Conservation (phyloP, 1,284 basidiomycete genomes). For the Moniliella sp. region DNA sequence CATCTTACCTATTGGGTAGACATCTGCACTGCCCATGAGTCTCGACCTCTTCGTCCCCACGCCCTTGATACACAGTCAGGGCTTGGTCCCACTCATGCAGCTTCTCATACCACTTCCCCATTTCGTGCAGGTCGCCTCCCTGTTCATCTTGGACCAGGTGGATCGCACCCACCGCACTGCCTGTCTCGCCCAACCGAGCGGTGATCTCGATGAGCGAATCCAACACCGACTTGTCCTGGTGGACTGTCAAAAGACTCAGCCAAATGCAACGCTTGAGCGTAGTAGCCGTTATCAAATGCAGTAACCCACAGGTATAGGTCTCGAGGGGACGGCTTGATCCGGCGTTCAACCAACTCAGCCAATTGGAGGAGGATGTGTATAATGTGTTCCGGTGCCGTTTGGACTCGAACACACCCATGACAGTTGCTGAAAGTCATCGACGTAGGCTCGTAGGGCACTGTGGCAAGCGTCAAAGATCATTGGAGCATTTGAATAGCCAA, state of each 20-base stretch:
- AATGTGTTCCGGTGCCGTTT: constrained; percentile 62
- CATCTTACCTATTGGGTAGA: too few relatives aligned
- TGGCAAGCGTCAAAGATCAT: constrained; percentile 99
- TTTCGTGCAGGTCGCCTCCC: constrained; percentile 69
- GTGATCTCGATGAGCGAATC: constrained; percentile 92
- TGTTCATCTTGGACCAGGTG: constrained; percentile 29
- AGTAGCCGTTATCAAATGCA: constrained; percentile 73
- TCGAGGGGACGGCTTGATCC: constrained; percentile 85
- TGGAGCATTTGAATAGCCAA: too few relatives aligned
- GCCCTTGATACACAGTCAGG: constrained; percentile 55
- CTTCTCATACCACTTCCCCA: constrained; percentile 97
- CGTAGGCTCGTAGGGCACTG: constrained; percentile 59
- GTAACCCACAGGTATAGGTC: constrained; percentile 78
- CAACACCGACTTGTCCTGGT: constrained; percentile 54
- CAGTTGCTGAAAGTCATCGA: constrained; percentile 53
- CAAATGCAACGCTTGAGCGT: constrained; percentile 92
- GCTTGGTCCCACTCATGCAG: constrained; percentile 93
- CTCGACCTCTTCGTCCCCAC: constrained; percentile 47
- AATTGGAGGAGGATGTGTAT: constrained; percentile 83
- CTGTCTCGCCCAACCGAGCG: constrained; percentile 67
- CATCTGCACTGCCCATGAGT: constrained; percentile 46
- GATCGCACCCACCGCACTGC: constrained; percentile 29
- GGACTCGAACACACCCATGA: constrained; percentile 64
- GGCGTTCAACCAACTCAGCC: constrained; percentile 98
- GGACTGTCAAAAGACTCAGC: constrained; percentile 85